phyloP scores from a whole-genome alignment of 495 filamentous ascomycete species.

The Thozetella sp. region DNA sequence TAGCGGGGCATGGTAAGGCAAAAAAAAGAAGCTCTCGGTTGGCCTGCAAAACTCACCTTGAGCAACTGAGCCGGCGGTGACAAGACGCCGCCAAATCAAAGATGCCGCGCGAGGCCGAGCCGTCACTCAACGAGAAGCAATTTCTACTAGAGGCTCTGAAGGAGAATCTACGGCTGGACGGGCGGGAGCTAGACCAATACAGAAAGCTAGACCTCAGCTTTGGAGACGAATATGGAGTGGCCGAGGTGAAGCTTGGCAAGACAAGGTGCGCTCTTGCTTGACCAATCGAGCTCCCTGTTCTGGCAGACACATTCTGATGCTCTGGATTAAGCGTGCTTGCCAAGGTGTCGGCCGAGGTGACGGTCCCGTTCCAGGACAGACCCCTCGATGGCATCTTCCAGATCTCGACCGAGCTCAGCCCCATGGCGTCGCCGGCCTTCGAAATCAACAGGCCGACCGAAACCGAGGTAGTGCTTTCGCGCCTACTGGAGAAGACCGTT shows the following conservation, averaged over 20 bases:
- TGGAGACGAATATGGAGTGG: slow-evolving; percentile 88
- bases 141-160: slow-evolving; percentile 77
- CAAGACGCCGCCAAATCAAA: slow-evolving; percentile 7
- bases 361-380: slow-evolving; percentile 80
- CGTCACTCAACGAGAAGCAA: slow-evolving; percentile 75
- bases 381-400: slow-evolving; percentile 94
- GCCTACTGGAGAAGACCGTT: slow-evolving; percentile 88
- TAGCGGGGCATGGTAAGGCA: too few relatives aligned
- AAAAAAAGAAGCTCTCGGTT: too few relatives aligned
- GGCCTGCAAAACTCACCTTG: too few relatives aligned
- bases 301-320: slow-evolving; percentile 6
- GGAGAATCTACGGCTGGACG: slow-evolving; percentile 80
- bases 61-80: neutral
- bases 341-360: slow-evolving; percentile 85
- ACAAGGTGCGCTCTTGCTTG: slow-evolving; percentile 63
- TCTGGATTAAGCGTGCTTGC: slow-evolving; percentile 66
- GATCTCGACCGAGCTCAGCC: slow-evolving; percentile 85
- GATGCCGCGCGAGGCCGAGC: slow-evolving; percentile 90
- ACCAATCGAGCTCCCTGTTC: neutral
- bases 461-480: slow-evolving; percentile 79
- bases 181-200: slow-evolving; percentile 75
- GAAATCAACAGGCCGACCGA: slow-evolving; percentile 82
- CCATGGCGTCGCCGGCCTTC: slow-evolving; percentile 91
- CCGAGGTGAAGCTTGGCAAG: slow-evolving; percentile 87
- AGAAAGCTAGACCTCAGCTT: slow-evolving; percentile 78